Base-by-base conservation (phyloP, 495 filamentous ascomycete genomes). In the Aspergillus leporis region DNA sequence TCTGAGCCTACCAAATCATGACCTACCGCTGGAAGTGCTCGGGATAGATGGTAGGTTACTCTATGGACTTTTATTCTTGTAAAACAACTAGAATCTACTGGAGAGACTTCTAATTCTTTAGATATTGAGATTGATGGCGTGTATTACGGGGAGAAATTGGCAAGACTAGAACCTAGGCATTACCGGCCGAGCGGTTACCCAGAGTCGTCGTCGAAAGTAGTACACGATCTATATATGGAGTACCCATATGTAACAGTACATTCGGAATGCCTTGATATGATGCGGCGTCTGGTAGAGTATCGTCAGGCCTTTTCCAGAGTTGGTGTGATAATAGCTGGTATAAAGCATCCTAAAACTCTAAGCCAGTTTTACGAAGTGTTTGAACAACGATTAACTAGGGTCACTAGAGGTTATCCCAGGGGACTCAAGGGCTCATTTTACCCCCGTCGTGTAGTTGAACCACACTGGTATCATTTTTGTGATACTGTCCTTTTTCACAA, bases 241-340 rank as follows among this genome's bases (percentile, higher is more conserved):
- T n/a, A n/a, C n/a, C n/a, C n/a, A n/a, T n/a, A n/a, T n/a, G n/a
- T n/a, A 4, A 43, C 38, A 18, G 38, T 43, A 4, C 38, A 43
- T 43, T n/a, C 38, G 14, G 38, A 43, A 43, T 43, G 38, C 14
- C 38, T 43, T 43, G 14, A 43, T 18, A 43, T 43, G 38, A 43
- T 43, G 38, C 38, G 38, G 14, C 38, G 38, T 43, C 38, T 43
- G 38, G 38, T 43, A 43, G 38, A 43, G 12, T 43, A 43, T 43
- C 38, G 38, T 13, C 38, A n/a, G 38, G 38, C 14, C 14, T 13
- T 43, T 43, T 9, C 14, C 4, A 43, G 14, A 43, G 14, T 13
- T 18, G 38, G 38, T 6, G 38, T 43, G 14, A n/a, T n/a, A n/a
- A 4, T 13, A n/a, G 38, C n/a, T 43, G 38, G 38, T 13, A 4